Base-by-base conservation (phyloP, 139 green algal species). In the Chlamydomonas urium region DNA sequence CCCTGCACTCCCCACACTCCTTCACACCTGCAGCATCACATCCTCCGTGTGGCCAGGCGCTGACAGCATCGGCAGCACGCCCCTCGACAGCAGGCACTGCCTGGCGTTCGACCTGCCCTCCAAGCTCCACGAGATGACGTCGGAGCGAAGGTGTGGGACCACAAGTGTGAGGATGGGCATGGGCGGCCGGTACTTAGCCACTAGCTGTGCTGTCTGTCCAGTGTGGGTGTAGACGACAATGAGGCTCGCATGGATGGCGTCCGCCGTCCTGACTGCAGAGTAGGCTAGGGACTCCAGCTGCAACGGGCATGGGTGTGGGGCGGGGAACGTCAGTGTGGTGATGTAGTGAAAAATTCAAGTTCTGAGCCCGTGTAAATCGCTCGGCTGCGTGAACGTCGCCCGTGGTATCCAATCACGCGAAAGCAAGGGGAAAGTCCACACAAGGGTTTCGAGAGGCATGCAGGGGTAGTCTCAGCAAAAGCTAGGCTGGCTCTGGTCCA, bases 121-220 rank as follows among this genome's bases (percentile, higher is more conserved):
- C 38, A 70, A 17, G 5, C 29, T 56, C 63, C 63, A 70, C 21
- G 5, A 21, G 35, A 58, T 58, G 19, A 19, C 4, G n/a, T 56
- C 23, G 4, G 34, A 59, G 6, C 61, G 86, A 4, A 96, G 83
- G 69, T 83, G 85, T 1, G 92, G 92, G 33, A 97, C 85, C 35
- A 96, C 88, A 59, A 97, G 81, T 4, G 92, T 94, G 47, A 97
- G 79, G 80, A 97, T 95, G 78, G 92, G 92, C 81, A 94, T 87
- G 24, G 86, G 81, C 2, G 92, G 92, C 21, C 73, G 72, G 75
- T 87, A 87, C 85, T 63, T 63, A 32, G 53, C 53, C 33, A 97
- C 91, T 73, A 96, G 73, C 67, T 84, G 74, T 1, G 92, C 89
- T 3, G 90, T 94, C 29, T 80, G 73, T 35, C 91, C 69, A 73